Percentiles rank a stretch among this genome's conserved stretches.
Evolutionary conservation across 805 yeast genomes (phyloP).

Genomic region (Kluyveromyces aestuarii): DNA sequence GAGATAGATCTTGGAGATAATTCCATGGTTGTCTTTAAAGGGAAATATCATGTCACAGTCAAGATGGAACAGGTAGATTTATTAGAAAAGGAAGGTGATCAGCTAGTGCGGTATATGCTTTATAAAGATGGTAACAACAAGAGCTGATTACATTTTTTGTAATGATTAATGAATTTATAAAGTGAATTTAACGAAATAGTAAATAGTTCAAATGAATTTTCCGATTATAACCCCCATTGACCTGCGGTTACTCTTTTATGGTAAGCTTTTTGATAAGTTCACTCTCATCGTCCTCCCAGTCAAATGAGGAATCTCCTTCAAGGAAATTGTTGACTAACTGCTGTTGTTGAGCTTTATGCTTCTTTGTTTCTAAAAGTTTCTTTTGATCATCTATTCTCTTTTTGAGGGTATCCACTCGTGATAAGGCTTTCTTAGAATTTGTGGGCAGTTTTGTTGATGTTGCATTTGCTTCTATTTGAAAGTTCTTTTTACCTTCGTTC

Average conservation of each 20-base stretch:
- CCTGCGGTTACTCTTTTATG: neutral
- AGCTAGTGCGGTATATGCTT: constrained; percentile 21
- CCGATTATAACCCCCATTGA: neutral
- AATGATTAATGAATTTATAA: neutral
- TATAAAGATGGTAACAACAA: constrained; percentile 13
- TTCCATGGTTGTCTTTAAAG: constrained; percentile 20
- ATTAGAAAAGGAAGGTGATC: constrained; percentile 18
- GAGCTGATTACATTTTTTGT: neutral
- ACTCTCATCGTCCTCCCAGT: constrained; percentile 27
- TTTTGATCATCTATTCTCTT: constrained; percentile 26
- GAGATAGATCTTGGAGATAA: constrained; percentile 18
- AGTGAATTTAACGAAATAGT: neutral
- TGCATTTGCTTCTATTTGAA: neutral
- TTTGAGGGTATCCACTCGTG: constrained; percentile 16
- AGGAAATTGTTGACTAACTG: constrained; percentile 21
- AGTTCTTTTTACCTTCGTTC: constrained; percentile 1
- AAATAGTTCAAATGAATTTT: neutral
- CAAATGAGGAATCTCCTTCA: constrained; percentile 16
- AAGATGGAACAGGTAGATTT: constrained; percentile 23
- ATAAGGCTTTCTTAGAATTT: neutral
- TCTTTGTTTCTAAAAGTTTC: constrained; percentile 13
- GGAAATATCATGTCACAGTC: constrained; percentile 25
- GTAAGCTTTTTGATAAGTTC: constrained; percentile 14
- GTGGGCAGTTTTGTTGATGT: neutral
- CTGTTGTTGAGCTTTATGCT: constrained; percentile 21